phyloP scores from a whole-genome alignment of 108 stramenopile species.

The Fragilaria radians region DNA sequence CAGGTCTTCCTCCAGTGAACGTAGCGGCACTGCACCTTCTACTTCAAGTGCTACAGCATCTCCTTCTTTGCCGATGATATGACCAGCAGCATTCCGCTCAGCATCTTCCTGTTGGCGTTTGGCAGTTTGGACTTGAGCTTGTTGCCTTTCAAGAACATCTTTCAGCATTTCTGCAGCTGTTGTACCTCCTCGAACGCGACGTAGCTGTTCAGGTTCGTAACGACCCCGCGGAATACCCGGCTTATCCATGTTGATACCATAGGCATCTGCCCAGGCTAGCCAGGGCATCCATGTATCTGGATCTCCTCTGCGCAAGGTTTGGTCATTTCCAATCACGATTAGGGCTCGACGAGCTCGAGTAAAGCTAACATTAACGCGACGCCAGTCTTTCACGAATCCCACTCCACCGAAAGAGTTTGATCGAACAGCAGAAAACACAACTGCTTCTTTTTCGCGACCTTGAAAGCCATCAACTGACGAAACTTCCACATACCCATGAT shows the following conservation, averaged over 20 bases:
- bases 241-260: slow-evolving; percentile 85
- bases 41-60: slow-evolving; percentile 33
- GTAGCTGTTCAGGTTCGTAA: slow-evolving; percentile 88
- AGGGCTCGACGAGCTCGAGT: slow-evolving; percentile 93
- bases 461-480: slow-evolving; percentile 98
- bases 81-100: slow-evolving; percentile 77
- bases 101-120: slow-evolving; percentile 71
- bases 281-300: slow-evolving; percentile 86
- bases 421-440: slow-evolving; percentile 96
- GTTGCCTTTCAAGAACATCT: slow-evolving; percentile 82
- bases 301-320: slow-evolving; percentile 83
- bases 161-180: slow-evolving; percentile 92
- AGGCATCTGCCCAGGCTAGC: slow-evolving; percentile 87
- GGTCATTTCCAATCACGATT: slow-evolving; percentile 89
- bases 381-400: slow-evolving; percentile 96
- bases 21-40: slow-evolving; percentile 15
- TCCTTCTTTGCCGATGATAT: slow-evolving; percentile 71
- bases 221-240: slow-evolving; percentile 82
- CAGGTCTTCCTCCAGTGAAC: slow-evolving; percentile 68
- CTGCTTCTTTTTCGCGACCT: slow-evolving; percentile 98
- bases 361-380: slow-evolving; percentile 98
- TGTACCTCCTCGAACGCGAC: slow-evolving; percentile 86
- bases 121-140: slow-evolving; percentile 81
- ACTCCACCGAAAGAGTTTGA: slow-evolving; percentile 90
- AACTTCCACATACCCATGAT: slow-evolving; percentile 92